A percentile compares a stretch with the other conserved stretches of the same genome.
Conservation (phyloP, 1,284 basidiomycete genomes). For the Filobasidium uniguttulatum region DNA sequence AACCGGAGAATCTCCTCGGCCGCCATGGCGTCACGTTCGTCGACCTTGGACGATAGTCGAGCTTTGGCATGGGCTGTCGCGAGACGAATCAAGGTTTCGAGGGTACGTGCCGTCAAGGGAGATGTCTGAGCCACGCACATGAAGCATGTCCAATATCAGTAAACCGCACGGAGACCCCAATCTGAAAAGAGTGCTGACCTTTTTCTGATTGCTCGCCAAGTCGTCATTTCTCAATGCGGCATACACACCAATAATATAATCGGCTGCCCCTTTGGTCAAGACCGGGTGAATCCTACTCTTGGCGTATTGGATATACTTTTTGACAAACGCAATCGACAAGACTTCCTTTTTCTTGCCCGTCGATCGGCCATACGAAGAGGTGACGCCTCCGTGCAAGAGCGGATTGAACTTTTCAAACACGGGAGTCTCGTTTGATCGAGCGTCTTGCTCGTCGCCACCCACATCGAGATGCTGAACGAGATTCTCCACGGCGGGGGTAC, state of each 20-base stretch:
- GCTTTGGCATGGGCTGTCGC: conserved; percentile 96
- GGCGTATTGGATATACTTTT: conserved; percentile 98
- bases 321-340: conserved; percentile 84
- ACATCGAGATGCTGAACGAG: conserved; percentile 75
- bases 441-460: conserved; percentile 49
- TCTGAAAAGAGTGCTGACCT: conserved; percentile 42
- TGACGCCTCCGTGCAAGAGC: conserved; percentile 74
- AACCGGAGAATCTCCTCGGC: conserved; percentile 94
- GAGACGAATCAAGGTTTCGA: conserved; percentile 96
- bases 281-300: conserved; percentile 75
- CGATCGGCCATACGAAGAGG: conserved; percentile 45
- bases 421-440: conserved; percentile 50
- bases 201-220: conserved; percentile 76
- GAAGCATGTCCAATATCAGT: background rate
- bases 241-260: conserved; percentile 88
- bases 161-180: background rate
- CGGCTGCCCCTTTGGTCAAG: conserved; percentile 83
- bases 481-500: conserved; percentile 66
- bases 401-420: conserved; percentile 97
- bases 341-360: conserved; percentile 60
- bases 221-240: conserved; percentile 84
- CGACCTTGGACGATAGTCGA: conserved; percentile 71
- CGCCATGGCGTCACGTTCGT: conserved; percentile 70
- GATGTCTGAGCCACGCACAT: conserved; percentile 65
- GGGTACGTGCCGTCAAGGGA: conserved; percentile 91